Conservation (phyloP, 371 early-diverging fungal genomes). For the Parasitella parasitica region DNA sequence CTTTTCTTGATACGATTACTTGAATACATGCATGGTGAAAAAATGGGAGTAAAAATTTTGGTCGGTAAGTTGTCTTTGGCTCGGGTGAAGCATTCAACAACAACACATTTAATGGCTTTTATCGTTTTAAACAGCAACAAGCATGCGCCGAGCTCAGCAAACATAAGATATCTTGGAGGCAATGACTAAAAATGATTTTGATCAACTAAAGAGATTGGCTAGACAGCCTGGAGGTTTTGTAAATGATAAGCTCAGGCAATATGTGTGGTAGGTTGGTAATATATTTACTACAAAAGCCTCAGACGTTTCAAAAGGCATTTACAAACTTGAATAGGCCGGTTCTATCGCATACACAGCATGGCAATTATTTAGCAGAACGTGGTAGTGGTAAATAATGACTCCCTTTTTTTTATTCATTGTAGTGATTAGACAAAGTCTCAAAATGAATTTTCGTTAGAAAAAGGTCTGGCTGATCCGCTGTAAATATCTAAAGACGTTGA, state of each 20-base stretch:
- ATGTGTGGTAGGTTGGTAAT: constrained; percentile 39
- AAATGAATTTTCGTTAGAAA: constrained; percentile 22
- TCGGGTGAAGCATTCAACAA: too few relatives aligned
- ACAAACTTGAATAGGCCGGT: constrained; percentile 35
- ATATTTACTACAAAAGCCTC: background rate
- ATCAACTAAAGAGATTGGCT: constrained; percentile 30
- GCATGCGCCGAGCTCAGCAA: constrained; percentile 32
- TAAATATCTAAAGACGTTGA: constrained; percentile 54
- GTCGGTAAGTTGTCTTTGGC: constrained; percentile 22
- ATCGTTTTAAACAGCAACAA: constrained; percentile 29
- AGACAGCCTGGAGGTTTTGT: constrained; percentile 40
- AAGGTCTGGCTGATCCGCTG: constrained; percentile 47
- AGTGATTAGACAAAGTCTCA: background rate
- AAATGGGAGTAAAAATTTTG: constrained; percentile 26
- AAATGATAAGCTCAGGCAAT: constrained; percentile 33
- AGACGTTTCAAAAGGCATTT: background rate
- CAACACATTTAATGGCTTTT: background rate
- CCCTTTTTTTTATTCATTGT: background rate
- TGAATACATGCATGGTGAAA: constrained; percentile 10
- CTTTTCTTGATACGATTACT: background rate
- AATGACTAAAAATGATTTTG: constrained; percentile 29
- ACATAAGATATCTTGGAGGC: constrained; percentile 33
- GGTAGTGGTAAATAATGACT: constrained; percentile 47
- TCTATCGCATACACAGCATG: constrained; percentile 53
- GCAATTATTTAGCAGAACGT: constrained; percentile 49